These are phyloP conservation scores for Coriaria nepalensis DNA, from an alignment of 306 rosid genomes.

Conservation along the genomic window DNA sequence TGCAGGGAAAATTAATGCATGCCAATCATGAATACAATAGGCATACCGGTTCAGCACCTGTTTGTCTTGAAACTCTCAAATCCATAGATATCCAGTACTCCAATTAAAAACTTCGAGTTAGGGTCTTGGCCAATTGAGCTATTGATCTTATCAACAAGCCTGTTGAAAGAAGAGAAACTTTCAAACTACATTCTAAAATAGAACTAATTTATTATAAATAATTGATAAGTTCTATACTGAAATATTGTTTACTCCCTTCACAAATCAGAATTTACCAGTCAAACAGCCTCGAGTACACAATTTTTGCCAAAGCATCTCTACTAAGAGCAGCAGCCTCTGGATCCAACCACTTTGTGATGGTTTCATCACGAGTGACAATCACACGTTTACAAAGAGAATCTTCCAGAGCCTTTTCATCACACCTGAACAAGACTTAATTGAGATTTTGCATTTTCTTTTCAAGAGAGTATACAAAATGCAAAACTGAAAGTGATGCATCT, in stretches of 20 bases:
- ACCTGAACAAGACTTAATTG: constrained; percentile 39
- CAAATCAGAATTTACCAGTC: constrained; percentile 58
- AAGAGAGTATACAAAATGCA: constrained; percentile 16
- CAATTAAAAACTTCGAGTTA: constrained; percentile 68
- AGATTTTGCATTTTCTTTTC: constrained; percentile 12
- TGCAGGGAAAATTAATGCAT: constrained; percentile 7
- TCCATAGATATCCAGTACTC: constrained; percentile 98
- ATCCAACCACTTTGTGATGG: constrained; percentile 83
- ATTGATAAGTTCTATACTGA: neutral
- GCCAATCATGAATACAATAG: constrained; percentile 31
- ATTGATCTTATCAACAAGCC: constrained; percentile 93
- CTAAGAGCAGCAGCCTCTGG: constrained; percentile 84
- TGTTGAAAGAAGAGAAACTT: constrained; percentile 31
- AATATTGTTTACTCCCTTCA: constrained; percentile 10
- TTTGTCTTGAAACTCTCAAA: constrained; percentile 99
- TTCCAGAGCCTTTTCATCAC: constrained; percentile 89
- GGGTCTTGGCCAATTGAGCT: constrained; percentile 95
- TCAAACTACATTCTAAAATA: neutral
- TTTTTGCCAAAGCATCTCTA: constrained; percentile 95
- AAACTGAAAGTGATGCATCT: constrained; percentile 11
- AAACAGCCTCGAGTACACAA: constrained; percentile 82
- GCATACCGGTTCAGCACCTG: constrained; percentile 61
- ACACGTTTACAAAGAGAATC: constrained; percentile 99
- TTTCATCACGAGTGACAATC: constrained; percentile 94
- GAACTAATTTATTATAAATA: neutral